Conservation (phyloP, 345 rosid species). For the Heritiera fomes region DNA sequence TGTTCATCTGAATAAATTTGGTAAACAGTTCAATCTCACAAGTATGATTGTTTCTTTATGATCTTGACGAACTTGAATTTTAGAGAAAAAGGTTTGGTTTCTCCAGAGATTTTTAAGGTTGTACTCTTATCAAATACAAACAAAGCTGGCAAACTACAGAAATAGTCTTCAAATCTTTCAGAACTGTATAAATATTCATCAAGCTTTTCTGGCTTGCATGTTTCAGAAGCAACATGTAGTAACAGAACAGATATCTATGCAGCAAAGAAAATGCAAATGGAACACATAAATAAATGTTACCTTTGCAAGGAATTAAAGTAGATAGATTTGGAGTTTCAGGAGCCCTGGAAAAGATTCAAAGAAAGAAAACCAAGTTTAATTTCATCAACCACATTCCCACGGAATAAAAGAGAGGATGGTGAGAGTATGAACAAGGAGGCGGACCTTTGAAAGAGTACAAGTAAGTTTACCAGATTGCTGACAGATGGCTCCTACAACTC, state of each 20-base stretch:
- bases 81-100: neutral
- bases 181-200: neutral
- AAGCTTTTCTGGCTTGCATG: too few relatives aligned
- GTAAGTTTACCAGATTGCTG: conserved; percentile 5
- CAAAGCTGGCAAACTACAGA: neutral
- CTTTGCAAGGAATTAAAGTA: conserved; percentile 16
- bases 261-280: neutral
- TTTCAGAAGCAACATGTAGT: too few relatives aligned
- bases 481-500: conserved; percentile 34
- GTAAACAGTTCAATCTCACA: neutral
- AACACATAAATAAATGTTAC: conserved; percentile 1
- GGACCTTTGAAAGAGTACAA: neutral
- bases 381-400: neutral
- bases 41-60: neutral
- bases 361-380: neutral
- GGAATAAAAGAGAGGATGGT: neutral
- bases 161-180: neutral
- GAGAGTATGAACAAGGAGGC: neutral
- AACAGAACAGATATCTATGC: neutral
- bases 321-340: conserved; percentile 23
- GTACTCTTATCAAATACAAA: neutral
- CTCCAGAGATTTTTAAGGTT: neutral
- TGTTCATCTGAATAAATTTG: neutral
- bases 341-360: conserved; percentile 26
- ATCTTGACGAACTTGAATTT: too few relatives aligned